Evolutionary conservation across 1,139 yeast species (phyloP), one percentile per base, ranked within the genome.

Genomic region (Candida labiduridarum): DNA sequence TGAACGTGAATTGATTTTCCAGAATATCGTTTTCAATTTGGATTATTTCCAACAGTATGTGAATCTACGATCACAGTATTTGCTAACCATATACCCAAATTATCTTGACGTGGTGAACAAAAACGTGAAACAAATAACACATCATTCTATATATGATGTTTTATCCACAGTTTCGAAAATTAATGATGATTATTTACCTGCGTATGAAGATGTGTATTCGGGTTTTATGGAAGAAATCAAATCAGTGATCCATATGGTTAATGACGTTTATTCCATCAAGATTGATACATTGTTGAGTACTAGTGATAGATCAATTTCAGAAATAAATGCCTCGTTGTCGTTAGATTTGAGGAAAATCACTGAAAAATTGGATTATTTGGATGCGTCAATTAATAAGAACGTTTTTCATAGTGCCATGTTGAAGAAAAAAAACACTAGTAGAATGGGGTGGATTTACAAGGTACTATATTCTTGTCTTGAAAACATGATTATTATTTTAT

Each of bases 281-380:
- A 77, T 86, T 46, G 96, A 90, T 60, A 81, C 82, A 41, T 67
- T 89, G 50, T 72, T 90, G 40, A 82, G 87, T 19, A 76, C 80
- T 42, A 84, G 92, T 49, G 96, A 90, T 65, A 74, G 96, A 54
- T 79, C 89, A 19, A 80, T 87, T 51, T 88, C 94, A 56, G 96
- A 89, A 61, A 86, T 90, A 53, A 89, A 87, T 65, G 90, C 97
- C 0, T 86, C 95, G 0, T 70, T 89, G 47, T 82, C 91, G 30
- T 69, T 89, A 48, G 89, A 88, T 59, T 71, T 89, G 40, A 74
- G 96, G 50, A 82, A 84, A 54, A 72, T 88, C n/a, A 80, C 80
- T 47, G 96, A 89, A 62, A 77, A 84, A 46, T 71, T 85, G 27
- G 96, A 87, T 52, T 78, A 76, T 44, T 69, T 85, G 46, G 78